Percentiles rank a stretch among this genome's conserved stretches.
These are phyloP conservation scores for Geotrichum candidum DNA, from an alignment of 1,139 yeast genomes.

Conservation along the genomic window DNA sequence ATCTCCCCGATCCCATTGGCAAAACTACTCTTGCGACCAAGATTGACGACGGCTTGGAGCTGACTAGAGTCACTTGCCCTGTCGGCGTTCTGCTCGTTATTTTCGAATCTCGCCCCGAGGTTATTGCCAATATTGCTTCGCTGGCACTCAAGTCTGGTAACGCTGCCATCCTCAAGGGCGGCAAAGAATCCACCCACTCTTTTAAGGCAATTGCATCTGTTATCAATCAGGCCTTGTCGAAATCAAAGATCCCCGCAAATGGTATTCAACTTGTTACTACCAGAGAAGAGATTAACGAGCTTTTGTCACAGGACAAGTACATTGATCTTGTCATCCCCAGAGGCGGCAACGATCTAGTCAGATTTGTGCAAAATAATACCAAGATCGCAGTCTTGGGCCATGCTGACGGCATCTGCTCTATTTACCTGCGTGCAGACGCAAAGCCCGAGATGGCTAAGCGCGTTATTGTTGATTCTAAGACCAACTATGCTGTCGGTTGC, in stretches of 20 bases:
- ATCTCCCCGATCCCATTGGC: slow-evolving; percentile 85
- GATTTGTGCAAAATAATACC: slow-evolving; percentile 75
- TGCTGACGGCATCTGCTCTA: slow-evolving; percentile 95
- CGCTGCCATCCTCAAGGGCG: slow-evolving; percentile 95
- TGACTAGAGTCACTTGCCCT: slow-evolving; percentile 83
- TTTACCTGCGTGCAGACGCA: slow-evolving; percentile 72
- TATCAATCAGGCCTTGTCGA: slow-evolving; percentile 53
- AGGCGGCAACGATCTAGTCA: slow-evolving; percentile 88
- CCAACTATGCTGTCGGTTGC: slow-evolving; percentile 97
- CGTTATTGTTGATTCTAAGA: slow-evolving; percentile 78
- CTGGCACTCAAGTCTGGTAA: slow-evolving; percentile 88
- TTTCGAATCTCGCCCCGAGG: slow-evolving; percentile 96
- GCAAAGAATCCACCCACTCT: slow-evolving; percentile 83
- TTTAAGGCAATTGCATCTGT: slow-evolving; percentile 76
- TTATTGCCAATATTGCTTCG: slow-evolving; percentile 94
- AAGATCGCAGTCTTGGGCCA: slow-evolving; percentile 97
- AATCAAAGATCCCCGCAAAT: slow-evolving; percentile 59
- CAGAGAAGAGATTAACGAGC: slow-evolving; percentile 81
- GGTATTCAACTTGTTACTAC: slow-evolving; percentile 85
- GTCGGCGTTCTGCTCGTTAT: slow-evolving; percentile 90
- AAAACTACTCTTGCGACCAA: slow-evolving; percentile 73
- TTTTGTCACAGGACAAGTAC: slow-evolving; percentile 76
- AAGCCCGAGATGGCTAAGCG: slow-evolving; percentile 69
- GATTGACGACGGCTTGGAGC: slow-evolving; percentile 78
- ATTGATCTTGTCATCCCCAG: slow-evolving; percentile 96